These are phyloP conservation scores for Pythium aphanidermatum DNA, from an alignment of 352 stramenopile species.

Conservation along the genomic window DNA sequence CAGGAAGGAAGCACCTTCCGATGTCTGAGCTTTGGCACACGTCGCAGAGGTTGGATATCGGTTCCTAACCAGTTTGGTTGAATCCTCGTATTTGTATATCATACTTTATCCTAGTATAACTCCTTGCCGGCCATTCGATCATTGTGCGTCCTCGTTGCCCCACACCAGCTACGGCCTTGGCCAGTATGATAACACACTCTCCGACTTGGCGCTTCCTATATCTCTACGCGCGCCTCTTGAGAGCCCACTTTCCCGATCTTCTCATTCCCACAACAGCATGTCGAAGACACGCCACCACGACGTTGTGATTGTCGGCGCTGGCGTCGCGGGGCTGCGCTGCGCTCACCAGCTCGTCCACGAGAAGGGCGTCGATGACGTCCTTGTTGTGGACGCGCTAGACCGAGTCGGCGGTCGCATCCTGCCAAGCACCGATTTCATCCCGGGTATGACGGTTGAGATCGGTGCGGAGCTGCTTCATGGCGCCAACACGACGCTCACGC, in stretches of 20 bases:
- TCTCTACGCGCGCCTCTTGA: neutral
- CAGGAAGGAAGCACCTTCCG: too few relatives aligned
- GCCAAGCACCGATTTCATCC: conserved; percentile 53
- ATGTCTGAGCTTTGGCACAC: conserved; percentile 2
- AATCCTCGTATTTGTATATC: neutral
- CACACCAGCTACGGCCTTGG: too few relatives aligned
- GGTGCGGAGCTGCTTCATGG: conserved; percentile 73
- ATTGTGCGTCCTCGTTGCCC: too few relatives aligned
- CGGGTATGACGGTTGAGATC: conserved; percentile 66
- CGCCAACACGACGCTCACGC: conserved; percentile 70
- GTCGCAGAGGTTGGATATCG: conserved; percentile 12
- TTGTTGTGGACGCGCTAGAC: conserved; percentile 67
- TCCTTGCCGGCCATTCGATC: too few relatives aligned
- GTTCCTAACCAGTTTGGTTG: neutral
- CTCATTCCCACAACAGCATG: neutral
- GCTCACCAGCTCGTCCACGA: conserved; percentile 50
- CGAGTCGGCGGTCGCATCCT: conserved; percentile 66
- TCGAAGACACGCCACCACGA: conserved; percentile 22
- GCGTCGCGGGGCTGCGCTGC: conserved; percentile 58
- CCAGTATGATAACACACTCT: too few relatives aligned
- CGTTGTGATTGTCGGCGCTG: conserved; percentile 66
- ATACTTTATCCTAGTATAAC: conserved; percentile 6
- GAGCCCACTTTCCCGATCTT: neutral
- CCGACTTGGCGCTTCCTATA: too few relatives aligned
- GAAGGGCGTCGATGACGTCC: conserved; percentile 51